Conservation (phyloP, 202 grass and related monocot species). For the Cymbopogon flexuosus region DNA sequence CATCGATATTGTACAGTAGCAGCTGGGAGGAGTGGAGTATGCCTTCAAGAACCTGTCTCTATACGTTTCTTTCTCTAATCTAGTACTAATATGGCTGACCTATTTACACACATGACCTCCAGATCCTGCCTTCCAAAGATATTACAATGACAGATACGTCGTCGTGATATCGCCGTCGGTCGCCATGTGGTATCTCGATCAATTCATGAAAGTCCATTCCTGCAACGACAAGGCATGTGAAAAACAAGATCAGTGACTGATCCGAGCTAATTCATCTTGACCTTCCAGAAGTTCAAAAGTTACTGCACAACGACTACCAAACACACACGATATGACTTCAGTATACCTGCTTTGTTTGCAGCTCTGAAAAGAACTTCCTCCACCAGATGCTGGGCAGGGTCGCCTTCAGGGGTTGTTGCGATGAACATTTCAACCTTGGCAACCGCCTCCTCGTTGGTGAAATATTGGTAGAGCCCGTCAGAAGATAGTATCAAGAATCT, state of each 20-base stretch:
- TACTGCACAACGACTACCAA: constrained; percentile 11
- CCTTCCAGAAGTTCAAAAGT: constrained; percentile 42
- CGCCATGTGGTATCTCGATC: constrained; percentile 93
- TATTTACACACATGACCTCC: constrained; percentile 97
- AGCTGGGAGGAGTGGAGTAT: constrained; percentile 31
- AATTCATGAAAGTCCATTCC: constrained; percentile 93
- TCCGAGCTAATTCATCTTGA: background rate
- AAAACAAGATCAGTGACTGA: constrained; percentile 21
- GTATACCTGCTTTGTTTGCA: constrained; percentile 79
- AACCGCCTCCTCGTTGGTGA: constrained; percentile 87
- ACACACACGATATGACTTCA: constrained; percentile 11
- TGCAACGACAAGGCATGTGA: constrained; percentile 28
- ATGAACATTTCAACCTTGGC: constrained; percentile 84
- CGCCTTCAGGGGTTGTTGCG: constrained; percentile 68
- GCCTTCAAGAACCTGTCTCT: constrained; percentile 36
- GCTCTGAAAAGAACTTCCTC: constrained; percentile 90
- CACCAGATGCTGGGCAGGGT: constrained; percentile 87
- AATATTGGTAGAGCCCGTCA: constrained; percentile 94
- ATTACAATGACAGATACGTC: constrained; percentile 93
- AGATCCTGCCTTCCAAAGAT: constrained; percentile 92
- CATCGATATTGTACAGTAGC: constrained; percentile 43
- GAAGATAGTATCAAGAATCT: constrained; percentile 90
- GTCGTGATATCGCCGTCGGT: constrained; percentile 80
- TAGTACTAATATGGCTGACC: constrained; percentile 32
- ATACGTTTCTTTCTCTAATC: constrained; percentile 45